Conservation (phyloP, 495 filamentous ascomycete species). For the Penicillium canariense region DNA sequence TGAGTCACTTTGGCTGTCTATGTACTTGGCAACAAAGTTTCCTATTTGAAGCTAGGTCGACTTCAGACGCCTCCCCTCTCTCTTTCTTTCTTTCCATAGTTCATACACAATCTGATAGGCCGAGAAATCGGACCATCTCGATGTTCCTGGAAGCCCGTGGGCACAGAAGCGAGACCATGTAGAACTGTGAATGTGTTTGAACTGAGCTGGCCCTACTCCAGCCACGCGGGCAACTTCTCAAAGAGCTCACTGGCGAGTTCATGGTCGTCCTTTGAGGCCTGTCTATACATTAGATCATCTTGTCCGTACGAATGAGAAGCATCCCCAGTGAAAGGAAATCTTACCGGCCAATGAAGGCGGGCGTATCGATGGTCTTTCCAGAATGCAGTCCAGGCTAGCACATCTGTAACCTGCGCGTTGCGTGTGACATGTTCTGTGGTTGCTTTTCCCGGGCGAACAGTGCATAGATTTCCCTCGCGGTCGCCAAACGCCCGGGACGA, state of each 20-base stretch:
- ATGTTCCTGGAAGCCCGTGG: constrained; percentile 27
- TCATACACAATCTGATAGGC: constrained; percentile 32
- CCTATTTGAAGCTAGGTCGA: too few relatives aligned
- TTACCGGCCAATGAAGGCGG: constrained; percentile 26
- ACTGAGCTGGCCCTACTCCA: constrained; percentile 22
- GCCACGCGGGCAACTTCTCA: constrained; percentile 25
- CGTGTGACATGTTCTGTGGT: constrained; percentile 24
- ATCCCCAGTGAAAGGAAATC: not conserved
- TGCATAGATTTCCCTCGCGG: constrained; percentile 23
- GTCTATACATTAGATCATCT: not conserved
- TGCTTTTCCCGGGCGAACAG: constrained; percentile 30
- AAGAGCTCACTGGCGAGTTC: constrained; percentile 29
- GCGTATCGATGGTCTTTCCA: constrained; percentile 33
- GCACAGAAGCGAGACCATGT: constrained; percentile 18
- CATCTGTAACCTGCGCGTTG: constrained; percentile 25
- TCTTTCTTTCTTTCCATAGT: not conserved
- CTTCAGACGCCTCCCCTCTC: not conserved
- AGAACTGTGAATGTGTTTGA: constrained; percentile 15
- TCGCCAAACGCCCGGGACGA: constrained; percentile 15
- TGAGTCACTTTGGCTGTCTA: too few relatives aligned
- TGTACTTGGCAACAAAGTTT: too few relatives aligned
- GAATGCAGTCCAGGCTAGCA: constrained; percentile 36
- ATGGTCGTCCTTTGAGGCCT: constrained; percentile 29
- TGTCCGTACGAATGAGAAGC: too few relatives aligned
- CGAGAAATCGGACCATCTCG: constrained; percentile 25